Conservation (phyloP, 2,329 filamentous ascomycete genomes). For the Clarireedia homoeocarpa region DNA sequence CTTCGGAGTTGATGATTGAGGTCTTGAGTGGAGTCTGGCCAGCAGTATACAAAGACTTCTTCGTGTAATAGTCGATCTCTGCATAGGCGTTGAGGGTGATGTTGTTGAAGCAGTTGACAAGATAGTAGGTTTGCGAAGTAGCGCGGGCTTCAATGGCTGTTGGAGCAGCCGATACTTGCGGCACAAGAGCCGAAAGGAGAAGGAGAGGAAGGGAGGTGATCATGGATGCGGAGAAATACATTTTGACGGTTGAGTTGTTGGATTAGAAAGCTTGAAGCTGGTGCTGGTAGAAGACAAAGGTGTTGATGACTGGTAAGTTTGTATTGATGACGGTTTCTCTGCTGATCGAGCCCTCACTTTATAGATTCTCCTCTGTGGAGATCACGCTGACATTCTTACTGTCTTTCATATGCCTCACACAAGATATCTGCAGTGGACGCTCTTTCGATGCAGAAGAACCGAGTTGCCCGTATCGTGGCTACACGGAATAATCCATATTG, state of each 20-base stretch:
- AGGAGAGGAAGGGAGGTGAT: constrained; percentile 4
- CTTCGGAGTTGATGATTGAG: neutral
- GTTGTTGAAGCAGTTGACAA: constrained; percentile 9
- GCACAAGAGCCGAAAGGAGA: neutral
- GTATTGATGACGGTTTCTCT: neutral
- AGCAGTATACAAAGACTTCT: neutral
- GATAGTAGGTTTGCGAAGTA: constrained; percentile 5
- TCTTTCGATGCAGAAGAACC: too few relatives aligned
- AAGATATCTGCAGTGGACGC: too few relatives aligned
- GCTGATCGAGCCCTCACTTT: neutral
- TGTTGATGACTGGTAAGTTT: too few relatives aligned
- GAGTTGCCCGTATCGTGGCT: too few relatives aligned
- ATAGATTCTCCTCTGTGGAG: neutral
- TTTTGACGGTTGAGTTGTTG: constrained; percentile 2
- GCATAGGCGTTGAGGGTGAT: neutral
- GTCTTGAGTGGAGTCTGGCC: neutral
- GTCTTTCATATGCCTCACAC: too few relatives aligned
- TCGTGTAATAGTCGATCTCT: constrained; percentile 2
- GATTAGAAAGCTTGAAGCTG: too few relatives aligned
- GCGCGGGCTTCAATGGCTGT: neutral
- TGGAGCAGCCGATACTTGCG: constrained; percentile 1
- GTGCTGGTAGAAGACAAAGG: too few relatives aligned
- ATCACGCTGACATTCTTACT: too few relatives aligned
- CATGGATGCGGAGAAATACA: constrained; percentile 3
- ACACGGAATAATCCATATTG: too few relatives aligned